These are phyloP conservation scores for Panicum miliaceum DNA, from an alignment of 176 grass and related monocot species.

Conservation along the genomic window DNA sequence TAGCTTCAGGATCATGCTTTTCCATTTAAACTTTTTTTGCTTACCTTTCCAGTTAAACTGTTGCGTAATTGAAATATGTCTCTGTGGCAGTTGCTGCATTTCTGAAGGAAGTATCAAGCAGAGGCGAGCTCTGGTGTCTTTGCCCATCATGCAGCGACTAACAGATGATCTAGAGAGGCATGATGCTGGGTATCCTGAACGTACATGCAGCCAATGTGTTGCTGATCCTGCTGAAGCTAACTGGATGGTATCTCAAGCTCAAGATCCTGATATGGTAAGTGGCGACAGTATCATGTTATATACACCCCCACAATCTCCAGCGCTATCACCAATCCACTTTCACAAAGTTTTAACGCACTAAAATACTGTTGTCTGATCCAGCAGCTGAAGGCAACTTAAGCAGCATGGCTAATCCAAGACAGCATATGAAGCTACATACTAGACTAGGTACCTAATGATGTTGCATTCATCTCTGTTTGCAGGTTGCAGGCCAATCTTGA, in stretches of 20 bases:
- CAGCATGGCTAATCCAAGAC: not conserved
- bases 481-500: conserved; percentile 24
- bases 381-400: conserved; percentile 18
- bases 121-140: conserved; percentile 61
- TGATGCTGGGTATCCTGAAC: not conserved
- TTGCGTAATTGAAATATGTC: conserved; percentile 9
- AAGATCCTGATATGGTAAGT: conserved; percentile 36
- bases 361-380: conserved; percentile 22
- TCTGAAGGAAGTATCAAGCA: conserved; percentile 66
- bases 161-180: not conserved
- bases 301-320: not conserved
- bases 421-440: conserved; percentile 16
- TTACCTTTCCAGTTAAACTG: not conserved
- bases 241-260: conserved; percentile 5
- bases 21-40: not conserved
- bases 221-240: not conserved
- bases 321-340: conserved; percentile 28
- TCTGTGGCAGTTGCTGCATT: conserved; percentile 22
- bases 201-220: not conserved
- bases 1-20: conserved; percentile 5
- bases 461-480: conserved; percentile 24
- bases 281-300: conserved; percentile 30
- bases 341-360: conserved; percentile 10
- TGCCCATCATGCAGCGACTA: conserved; percentile 32
- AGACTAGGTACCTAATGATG: conserved; percentile 10